Evolutionary conservation across 495 filamentous ascomycete genomes (phyloP).

Genomic region (Aspergillus baeticus): DNA sequence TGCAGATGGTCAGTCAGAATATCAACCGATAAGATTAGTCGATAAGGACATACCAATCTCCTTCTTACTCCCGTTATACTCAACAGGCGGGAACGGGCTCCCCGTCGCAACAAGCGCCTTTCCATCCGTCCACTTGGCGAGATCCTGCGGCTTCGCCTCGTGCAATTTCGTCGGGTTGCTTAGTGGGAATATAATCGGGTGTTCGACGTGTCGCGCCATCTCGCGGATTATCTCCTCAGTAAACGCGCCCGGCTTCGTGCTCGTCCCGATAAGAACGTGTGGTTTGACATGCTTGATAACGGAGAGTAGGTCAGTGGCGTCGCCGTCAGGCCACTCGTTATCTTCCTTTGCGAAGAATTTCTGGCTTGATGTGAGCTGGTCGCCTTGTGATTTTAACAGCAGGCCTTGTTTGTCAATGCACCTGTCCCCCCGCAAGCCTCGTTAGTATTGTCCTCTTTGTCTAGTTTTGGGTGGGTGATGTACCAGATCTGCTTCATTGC

Average conservation of each 20-base stretch:
- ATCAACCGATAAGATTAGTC: no score
- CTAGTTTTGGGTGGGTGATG: constrained; percentile 5
- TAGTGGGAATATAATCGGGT: constrained; percentile 80
- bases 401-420: constrained; percentile 84
- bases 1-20: no score
- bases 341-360: constrained; percentile 63
- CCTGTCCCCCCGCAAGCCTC: constrained; percentile 49
- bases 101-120: constrained; percentile 82
- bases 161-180: constrained; percentile 86
- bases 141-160: constrained; percentile 76
- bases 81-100: constrained; percentile 77
- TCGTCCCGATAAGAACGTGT: constrained; percentile 80
- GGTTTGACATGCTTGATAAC: constrained; percentile 73
- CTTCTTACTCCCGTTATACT: constrained; percentile 60
- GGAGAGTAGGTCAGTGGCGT: constrained; percentile 56
- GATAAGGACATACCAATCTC: constrained; percentile 61
- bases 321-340: constrained; percentile 58
- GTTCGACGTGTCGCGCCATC: constrained; percentile 76
- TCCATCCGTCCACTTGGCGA: constrained; percentile 76
- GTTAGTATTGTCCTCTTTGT: not conserved
- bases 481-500: constrained; percentile 81
- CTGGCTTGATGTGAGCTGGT: constrained; percentile 65
- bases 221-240: constrained; percentile 69
- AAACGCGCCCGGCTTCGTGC: constrained; percentile 77
- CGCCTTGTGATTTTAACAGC: constrained; percentile 59